Base-by-base conservation (phyloP, 2,329 filamentous ascomycete genomes). In the Colletotrichum sp. region DNA sequence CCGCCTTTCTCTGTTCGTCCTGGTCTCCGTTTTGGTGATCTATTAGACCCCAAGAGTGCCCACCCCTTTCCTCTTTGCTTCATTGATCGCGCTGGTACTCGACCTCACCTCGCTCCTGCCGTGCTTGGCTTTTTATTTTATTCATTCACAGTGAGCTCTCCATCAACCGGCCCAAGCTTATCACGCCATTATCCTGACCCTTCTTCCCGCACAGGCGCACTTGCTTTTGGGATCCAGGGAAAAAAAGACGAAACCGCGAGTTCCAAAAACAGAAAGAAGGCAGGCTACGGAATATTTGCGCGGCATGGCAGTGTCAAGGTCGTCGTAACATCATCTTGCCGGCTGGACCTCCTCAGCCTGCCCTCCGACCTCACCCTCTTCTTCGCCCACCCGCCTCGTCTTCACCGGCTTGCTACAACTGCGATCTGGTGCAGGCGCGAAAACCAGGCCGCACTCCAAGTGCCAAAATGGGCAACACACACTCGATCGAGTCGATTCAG, bases 391-490 rank as follows among this genome's bases (percentile, higher is more conserved):
- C 39, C 69, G 77, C 75, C 72, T 78, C 79, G 76, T 76, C 73
- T 72, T 77, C 72, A 34, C 26, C 59, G 8, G 34, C 18, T 55
- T 60, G 44, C 44, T 49, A 49, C 21, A 16, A 18, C 44, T 39
- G 57, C 64, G 6, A 69, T 21, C 44, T 30, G 59, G 70, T 49
- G 26, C 44, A 60, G 68, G 28, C 52, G 16, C 24, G 34, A 65
- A 28, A 26, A 26, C 34, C 57, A 39, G 76, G 79, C 77, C 60
- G 55, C 73, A 72, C 76, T 67, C 21, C 13, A 18, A 13, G 72
- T 68, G 65, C 76, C 80, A 83, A 72, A 78, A 91, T 91, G 89
- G 89, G 89, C 71, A 91, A 91, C 81, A 82, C 85, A 62, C 82
- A 87, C 72, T 91, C 89, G 60, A 81, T 85, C 79, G 87, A 89